Percentiles rank a stretch among this genome's conserved stretches.
Evolutionary conservation across 352 stramenopile species (phyloP).

Genomic region (Globisporangium nagaii): DNA sequence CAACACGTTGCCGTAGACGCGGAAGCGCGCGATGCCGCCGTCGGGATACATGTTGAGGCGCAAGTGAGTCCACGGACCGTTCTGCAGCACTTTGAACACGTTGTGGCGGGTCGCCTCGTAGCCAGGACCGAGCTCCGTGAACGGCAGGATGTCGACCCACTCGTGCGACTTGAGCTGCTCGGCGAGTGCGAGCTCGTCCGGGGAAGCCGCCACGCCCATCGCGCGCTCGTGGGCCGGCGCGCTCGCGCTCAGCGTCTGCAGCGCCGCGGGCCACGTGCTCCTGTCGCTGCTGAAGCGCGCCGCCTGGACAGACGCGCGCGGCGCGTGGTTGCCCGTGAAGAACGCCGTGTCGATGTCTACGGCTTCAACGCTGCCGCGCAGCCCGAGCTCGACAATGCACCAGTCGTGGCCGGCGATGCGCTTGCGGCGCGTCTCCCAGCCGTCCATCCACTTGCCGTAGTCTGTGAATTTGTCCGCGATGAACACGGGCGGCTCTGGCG

Average conservation of each 20-base stretch:
- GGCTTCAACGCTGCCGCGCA: constrained; percentile 47
- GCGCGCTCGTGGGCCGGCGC: constrained; percentile 28
- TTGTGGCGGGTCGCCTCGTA: constrained; percentile 88
- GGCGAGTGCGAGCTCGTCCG: constrained; percentile 30
- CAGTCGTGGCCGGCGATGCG: constrained; percentile 86
- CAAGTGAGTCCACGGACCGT: constrained; percentile 80
- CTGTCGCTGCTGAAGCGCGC: constrained; percentile 39
- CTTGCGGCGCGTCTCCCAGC: constrained; percentile 93
- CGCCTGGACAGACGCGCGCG: constrained; percentile 85
- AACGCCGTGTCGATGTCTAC: constrained; percentile 92
- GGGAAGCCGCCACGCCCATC: constrained; percentile 47
- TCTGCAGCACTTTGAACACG: constrained; percentile 47
- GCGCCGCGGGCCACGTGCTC: constrained; percentile 23
- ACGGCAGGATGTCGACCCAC: constrained; percentile 65
- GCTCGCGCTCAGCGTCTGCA: constrained; percentile 35
- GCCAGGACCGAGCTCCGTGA: constrained; percentile 50
- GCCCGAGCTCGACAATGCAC: constrained; percentile 87
- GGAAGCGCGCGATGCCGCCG: constrained; percentile 88
- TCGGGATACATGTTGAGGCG: constrained; percentile 93
- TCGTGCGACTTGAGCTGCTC: constrained; percentile 45
- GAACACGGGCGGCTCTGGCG: constrained; percentile 74
- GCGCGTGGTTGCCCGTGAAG: constrained; percentile 91
- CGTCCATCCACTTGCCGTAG: constrained; percentile 95
- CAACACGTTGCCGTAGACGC: constrained; percentile 69
- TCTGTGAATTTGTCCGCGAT: constrained; percentile 88